Conservation (phyloP, 2,329 filamentous ascomycete species). For the Fusarium hainanense region DNA sequence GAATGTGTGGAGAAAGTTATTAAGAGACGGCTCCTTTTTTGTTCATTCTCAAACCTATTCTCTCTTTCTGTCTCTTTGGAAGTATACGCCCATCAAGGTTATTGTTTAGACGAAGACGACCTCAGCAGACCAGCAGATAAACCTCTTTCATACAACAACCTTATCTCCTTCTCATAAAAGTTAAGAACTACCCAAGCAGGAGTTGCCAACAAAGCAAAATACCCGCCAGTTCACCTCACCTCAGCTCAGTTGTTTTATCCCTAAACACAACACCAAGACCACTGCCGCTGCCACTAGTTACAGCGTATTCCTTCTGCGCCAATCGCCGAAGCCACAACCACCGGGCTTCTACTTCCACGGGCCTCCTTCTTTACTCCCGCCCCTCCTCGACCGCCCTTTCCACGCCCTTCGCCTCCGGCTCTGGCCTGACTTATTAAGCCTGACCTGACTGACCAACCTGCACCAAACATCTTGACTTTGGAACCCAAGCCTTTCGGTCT, state of each 20-base stretch:
- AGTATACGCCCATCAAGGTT: background rate
- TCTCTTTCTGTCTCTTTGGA: background rate
- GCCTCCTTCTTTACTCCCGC: constrained; percentile 1
- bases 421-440: constrained; percentile 43
- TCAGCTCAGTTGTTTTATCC: background rate
- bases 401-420: constrained; percentile 33
- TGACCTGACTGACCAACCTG: constrained; percentile 24
- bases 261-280: constrained; percentile 9
- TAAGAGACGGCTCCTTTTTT: background rate
- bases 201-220: constrained; percentile 22
- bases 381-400: constrained; percentile 45
- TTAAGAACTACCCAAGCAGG: constrained; percentile 11
- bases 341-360: constrained; percentile 4
- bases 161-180: background rate
- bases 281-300: constrained; percentile 7
- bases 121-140: background rate
- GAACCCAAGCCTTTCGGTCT: background rate
- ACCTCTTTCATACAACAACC: background rate
- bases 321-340: constrained; percentile 38
- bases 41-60: background rate
- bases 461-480: constrained; percentile 13
- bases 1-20: background rate
- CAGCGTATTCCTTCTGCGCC: constrained; percentile 7
- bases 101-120: background rate
- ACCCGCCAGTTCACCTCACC: constrained; percentile 9